phyloP scores from a whole-genome alignment of 768 basidiomycete genomes.

The Lactarius quietus region DNA sequence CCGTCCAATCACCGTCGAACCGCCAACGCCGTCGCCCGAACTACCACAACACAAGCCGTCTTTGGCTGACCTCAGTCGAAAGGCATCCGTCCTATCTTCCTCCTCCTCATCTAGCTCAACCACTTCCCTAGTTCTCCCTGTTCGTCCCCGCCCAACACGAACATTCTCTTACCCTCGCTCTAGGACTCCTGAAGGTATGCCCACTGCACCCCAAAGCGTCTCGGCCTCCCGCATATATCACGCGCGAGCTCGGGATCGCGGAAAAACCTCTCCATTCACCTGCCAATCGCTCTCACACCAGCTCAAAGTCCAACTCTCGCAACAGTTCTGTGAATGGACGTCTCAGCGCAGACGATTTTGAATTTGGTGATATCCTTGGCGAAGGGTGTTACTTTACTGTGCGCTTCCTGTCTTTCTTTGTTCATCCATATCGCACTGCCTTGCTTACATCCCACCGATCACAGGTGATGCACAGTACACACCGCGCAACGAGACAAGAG shows the following conservation, averaged over 20 bases:
- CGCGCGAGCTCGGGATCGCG: constrained; percentile 45
- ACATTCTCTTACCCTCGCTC: constrained; percentile 64
- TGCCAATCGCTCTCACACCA: constrained; percentile 30
- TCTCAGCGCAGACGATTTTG: no score
- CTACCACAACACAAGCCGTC: constrained; percentile 32
- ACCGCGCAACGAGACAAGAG: constrained; percentile 58
- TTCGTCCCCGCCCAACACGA: constrained; percentile 51
- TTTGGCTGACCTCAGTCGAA: constrained; percentile 67
- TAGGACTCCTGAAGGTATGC: constrained; percentile 45
- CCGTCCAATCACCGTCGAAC: constrained; percentile 33
- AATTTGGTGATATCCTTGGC: constrained; percentile 69
- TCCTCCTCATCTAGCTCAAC: constrained; percentile 48
- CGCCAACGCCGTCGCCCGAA: constrained; percentile 35
- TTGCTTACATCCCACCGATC: no score
- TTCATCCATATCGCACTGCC: no score
- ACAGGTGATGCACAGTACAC: no score
- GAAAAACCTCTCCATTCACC: constrained; percentile 28
- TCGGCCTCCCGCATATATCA: constrained; percentile 49
- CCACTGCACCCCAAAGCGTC: constrained; percentile 36
- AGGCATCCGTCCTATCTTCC: constrained; percentile 70
- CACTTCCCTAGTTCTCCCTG: constrained; percentile 37
- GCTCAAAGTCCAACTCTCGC: constrained; percentile 38
- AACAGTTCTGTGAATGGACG: constrained; percentile 47
- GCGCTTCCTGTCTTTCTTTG: constrained; percentile 34
- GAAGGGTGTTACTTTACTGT: constrained; percentile 86